Evolutionary conservation across 2,329 filamentous ascomycete species (phyloP).

Genomic region (Arthrobotrys musiformis): DNA sequence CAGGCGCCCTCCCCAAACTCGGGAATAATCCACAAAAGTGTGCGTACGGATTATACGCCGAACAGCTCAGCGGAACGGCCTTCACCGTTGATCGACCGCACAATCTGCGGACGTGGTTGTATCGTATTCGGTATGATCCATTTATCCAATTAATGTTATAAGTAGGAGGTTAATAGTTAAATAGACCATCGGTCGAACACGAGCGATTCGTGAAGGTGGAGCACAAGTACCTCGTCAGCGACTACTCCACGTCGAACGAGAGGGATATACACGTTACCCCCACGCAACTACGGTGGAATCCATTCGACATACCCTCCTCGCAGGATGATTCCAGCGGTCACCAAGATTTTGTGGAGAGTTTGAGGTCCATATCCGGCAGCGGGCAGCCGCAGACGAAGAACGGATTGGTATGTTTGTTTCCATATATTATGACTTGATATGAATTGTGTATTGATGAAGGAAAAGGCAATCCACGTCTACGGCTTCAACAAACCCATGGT

Average conservation of each 20-base stretch:
- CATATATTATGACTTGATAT: background rate
- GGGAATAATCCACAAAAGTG: constrained; percentile 83
- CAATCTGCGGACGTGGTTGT: constrained; percentile 78
- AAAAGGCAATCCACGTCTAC: constrained; percentile 78
- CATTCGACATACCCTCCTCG: constrained; percentile 73
- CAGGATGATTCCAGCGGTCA: too few species aligned
- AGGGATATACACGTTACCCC: constrained; percentile 77
- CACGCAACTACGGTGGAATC: constrained; percentile 83
- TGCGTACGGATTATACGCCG: constrained; percentile 80
- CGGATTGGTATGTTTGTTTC: constrained; percentile 69
- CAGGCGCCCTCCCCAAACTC: constrained; percentile 46
- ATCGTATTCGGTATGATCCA: constrained; percentile 67
- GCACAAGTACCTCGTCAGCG: constrained; percentile 65
- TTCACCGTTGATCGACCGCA: constrained; percentile 76
- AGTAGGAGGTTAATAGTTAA: too few species aligned
- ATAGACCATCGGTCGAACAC: constrained; percentile 51
- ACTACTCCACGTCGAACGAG: constrained; percentile 58
- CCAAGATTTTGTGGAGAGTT: constrained; percentile 69
- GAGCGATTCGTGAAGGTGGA: constrained; percentile 44
- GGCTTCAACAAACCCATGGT: constrained; percentile 82
- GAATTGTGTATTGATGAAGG: background rate
- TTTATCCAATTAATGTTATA: too few species aligned
- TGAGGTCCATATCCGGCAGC: constrained; percentile 79
- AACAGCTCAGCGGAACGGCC: constrained; percentile 78
- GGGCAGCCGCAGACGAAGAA: constrained; percentile 82